These are phyloP conservation scores for Sphagnum tenellum DNA, from an alignment of 225 moss, liverwort and hornwort species.

Conservation along the genomic window DNA sequence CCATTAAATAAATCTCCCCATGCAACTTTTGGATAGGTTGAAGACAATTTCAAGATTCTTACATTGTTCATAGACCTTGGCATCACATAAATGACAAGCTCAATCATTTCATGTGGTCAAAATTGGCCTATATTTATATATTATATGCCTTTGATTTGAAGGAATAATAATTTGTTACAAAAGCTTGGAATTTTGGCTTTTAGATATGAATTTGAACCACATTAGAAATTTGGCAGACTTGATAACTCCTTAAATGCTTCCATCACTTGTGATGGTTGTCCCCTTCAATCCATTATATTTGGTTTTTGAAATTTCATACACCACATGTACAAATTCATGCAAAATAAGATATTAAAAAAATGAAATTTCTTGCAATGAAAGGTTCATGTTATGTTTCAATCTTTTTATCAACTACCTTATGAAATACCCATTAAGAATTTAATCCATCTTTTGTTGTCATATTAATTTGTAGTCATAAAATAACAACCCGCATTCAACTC, in stretches of 20 bases:
- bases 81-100: not conserved
- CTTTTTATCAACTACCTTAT: no score
- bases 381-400: not conserved
- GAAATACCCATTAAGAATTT: no score
- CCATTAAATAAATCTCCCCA: no score
- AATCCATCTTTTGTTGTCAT: not conserved
- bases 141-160: not conserved
- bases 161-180: not conserved
- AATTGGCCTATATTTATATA: not conserved
- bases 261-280: not conserved
- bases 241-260: not conserved
- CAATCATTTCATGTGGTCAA: not conserved
- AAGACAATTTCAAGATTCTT: not conserved
- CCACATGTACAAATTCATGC: not conserved
- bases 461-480: not conserved
- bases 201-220: not conserved
- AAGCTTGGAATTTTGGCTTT: not conserved
- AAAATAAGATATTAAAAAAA: not conserved
- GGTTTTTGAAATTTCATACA: not conserved
- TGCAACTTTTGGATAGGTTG: no score
- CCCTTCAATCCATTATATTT: not conserved
- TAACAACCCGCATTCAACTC: no score
- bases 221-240: not conserved
- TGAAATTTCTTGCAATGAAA: not conserved
- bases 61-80: not conserved